Evolutionary conservation across 2,329 filamentous ascomycete genomes (phyloP).

Genomic region (Trichoderma brevicompactum): DNA sequence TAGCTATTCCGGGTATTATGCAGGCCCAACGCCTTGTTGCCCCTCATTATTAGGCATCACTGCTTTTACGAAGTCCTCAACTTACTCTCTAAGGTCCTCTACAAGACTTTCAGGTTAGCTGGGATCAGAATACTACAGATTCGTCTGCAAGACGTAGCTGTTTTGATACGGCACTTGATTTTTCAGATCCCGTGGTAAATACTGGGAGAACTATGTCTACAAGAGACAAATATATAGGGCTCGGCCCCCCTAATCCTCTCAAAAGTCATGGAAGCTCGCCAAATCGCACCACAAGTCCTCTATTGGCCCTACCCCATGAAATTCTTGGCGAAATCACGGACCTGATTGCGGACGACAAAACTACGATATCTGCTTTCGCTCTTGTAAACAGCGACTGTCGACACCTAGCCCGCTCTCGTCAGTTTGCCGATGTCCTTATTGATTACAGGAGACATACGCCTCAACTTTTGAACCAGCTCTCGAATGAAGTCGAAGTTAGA

Average conservation of each 20-base stretch:
- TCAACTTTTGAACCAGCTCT: background rate
- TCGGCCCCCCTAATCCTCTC: constrained; percentile 25
- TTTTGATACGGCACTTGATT: too few relatives aligned
- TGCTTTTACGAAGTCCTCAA: too few relatives aligned
- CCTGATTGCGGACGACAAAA: constrained; percentile 30
- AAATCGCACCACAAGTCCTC: background rate
- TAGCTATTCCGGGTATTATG: too few relatives aligned
- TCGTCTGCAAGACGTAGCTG: too few relatives aligned
- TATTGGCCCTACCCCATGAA: constrained; percentile 29
- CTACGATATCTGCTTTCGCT: constrained; percentile 29
- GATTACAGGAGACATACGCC: constrained; percentile 22
- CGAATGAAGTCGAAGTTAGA: background rate
- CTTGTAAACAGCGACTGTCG: constrained; percentile 33
- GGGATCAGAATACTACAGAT: too few relatives aligned
- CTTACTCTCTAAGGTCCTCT: too few relatives aligned
- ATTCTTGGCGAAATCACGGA: constrained; percentile 25
- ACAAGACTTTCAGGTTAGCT: too few relatives aligned
- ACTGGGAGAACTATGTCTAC: too few relatives aligned
- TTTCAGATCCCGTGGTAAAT: too few relatives aligned
- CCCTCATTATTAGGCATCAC: too few relatives aligned
- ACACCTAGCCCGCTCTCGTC: constrained; percentile 28
- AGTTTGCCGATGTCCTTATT: constrained; percentile 30
- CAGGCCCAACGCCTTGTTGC: too few relatives aligned
- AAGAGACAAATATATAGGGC: background rate
- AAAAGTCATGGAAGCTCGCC: constrained; percentile 10